phyloP scores from a whole-genome alignment of 2,329 filamentous ascomycete species.

The Podosphaera xanthii region DNA sequence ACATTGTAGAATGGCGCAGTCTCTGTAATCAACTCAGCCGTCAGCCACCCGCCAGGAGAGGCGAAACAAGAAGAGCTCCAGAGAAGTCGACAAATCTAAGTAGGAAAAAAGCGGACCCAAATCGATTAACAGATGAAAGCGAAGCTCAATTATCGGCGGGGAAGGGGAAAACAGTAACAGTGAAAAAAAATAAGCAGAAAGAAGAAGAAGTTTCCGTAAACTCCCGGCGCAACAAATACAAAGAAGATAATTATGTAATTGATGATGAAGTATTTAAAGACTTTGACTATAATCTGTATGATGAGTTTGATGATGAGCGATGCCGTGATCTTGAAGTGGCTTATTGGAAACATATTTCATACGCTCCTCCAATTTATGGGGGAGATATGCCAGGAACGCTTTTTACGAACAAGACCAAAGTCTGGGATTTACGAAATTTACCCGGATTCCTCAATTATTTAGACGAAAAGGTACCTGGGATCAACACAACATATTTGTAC shows the following conservation, averaged over 20 bases:
- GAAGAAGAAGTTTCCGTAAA: constrained; percentile 45
- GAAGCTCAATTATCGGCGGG: constrained; percentile 26
- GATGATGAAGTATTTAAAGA: constrained; percentile 79
- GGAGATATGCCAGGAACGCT: constrained; percentile 91
- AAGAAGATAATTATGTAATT: constrained; percentile 53
- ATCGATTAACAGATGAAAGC: constrained; percentile 15
- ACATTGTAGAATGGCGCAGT: constrained; percentile 84
- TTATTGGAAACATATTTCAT: constrained; percentile 96
- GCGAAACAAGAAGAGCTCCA: constrained; percentile 42
- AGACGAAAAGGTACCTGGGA: constrained; percentile 85
- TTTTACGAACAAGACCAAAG: constrained; percentile 63
- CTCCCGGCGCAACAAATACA: constrained; percentile 68
- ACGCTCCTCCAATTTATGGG: constrained; percentile 82
- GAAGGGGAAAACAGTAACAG: constrained; percentile 10
- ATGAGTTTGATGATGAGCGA: constrained; percentile 73
- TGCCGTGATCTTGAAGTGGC: constrained; percentile 85
- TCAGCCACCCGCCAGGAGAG: constrained; percentile 76
- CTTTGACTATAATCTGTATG: constrained; percentile 78
- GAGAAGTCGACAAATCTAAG: constrained; percentile 14
- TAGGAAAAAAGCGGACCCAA: constrained; percentile 6
- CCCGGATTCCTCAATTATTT: constrained; percentile 84
- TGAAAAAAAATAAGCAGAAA: constrained; percentile 25
- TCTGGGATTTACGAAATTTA: constrained; percentile 88
- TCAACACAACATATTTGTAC: constrained; percentile 95
- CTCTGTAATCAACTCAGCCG: constrained; percentile 89